A percentile compares a stretch with the other conserved stretches of the same genome.
These are phyloP conservation scores for Colletotrichum sublineola DNA, from an alignment of 2,329 filamentous ascomycete genomes.

Conservation along the genomic window DNA sequence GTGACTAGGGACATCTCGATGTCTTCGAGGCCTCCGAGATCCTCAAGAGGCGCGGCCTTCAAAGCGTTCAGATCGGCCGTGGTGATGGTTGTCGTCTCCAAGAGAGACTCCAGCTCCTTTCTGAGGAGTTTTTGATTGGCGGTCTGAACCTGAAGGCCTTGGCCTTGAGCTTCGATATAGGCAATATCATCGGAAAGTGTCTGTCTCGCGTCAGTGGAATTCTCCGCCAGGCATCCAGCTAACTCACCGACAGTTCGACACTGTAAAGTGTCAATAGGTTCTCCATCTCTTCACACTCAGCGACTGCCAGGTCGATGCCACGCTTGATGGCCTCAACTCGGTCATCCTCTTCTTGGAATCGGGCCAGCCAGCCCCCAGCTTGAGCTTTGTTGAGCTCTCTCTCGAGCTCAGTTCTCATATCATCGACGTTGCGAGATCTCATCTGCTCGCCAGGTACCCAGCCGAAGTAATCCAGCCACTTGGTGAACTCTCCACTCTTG, in stretches of 20 bases:
- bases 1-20: slow-evolving; percentile 84
- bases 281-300: slow-evolving; percentile 96
- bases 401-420: slow-evolving; percentile 85
- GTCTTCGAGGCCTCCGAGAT: slow-evolving; percentile 76
- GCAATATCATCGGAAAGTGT: slow-evolving; percentile 95
- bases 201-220: slow-evolving; percentile 59
- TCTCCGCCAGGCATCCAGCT: not conserved
- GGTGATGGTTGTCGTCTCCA: slow-evolving; percentile 92
- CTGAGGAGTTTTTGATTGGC: slow-evolving; percentile 96
- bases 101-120: slow-evolving; percentile 87
- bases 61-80: slow-evolving; percentile 80
- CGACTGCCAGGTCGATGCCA: slow-evolving; percentile 89
- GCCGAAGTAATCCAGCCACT: slow-evolving; percentile 86
- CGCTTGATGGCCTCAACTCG: slow-evolving; percentile 87
- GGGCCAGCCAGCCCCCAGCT: slow-evolving; percentile 90
- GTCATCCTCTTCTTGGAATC: slow-evolving; percentile 88
- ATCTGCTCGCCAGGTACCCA: slow-evolving; percentile 85
- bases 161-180: slow-evolving; percentile 96
- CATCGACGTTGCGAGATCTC: slow-evolving; percentile 80
- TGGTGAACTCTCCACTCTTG: slow-evolving; percentile 83
- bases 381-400: slow-evolving; percentile 91
- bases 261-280: slow-evolving; percentile 94
- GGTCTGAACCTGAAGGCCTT: slow-evolving; percentile 96
- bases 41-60: slow-evolving; percentile 79
- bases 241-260: slow-evolving; percentile 88